Conservation (phyloP, 2,329 filamentous ascomycete species). For the Cryphonectria japonica region DNA sequence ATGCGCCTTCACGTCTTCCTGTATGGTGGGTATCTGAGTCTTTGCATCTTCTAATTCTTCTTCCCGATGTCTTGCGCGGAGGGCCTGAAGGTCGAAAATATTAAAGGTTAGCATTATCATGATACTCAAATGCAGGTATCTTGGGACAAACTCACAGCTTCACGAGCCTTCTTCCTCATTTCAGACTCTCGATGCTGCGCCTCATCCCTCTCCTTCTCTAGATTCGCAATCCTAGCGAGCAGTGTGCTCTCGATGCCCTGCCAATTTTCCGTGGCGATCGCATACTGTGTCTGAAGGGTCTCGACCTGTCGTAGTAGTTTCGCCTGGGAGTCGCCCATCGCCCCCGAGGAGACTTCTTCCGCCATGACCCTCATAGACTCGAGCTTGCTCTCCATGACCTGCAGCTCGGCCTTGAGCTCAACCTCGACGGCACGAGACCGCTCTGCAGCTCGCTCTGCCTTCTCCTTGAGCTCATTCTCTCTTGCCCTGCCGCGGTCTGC, state of each 20-base stretch:
- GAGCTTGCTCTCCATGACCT: conserved; percentile 83
- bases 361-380: conserved; percentile 83
- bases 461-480: conserved; percentile 72
- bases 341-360: conserved; percentile 86
- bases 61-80: conserved; percentile 68
- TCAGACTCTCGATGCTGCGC: conserved; percentile 81
- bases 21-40: conserved; percentile 65
- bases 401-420: conserved; percentile 78
- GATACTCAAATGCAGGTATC: not conserved
- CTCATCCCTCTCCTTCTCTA: conserved; percentile 93
- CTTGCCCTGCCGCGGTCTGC: conserved; percentile 69
- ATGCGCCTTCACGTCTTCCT: conserved; percentile 65
- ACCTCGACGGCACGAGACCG: conserved; percentile 69
- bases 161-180: conserved; percentile 84
- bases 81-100: conserved; percentile 52
- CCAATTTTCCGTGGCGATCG: conserved; percentile 95
- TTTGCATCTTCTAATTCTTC: conserved; percentile 78
- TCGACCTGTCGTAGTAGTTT: conserved; percentile 94
- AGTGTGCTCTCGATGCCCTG: conserved; percentile 91
- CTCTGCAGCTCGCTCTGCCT: conserved; percentile 73
- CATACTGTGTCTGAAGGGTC: conserved; percentile 92
- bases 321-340: conserved; percentile 79
- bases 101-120: conserved; percentile 35
- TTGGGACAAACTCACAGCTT: conserved; percentile 64
- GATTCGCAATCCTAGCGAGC: conserved; percentile 71